Evolutionary conservation across 164 flowering plant genomes (phyloP).

Genomic region (Amborella trichopoda): DNA sequence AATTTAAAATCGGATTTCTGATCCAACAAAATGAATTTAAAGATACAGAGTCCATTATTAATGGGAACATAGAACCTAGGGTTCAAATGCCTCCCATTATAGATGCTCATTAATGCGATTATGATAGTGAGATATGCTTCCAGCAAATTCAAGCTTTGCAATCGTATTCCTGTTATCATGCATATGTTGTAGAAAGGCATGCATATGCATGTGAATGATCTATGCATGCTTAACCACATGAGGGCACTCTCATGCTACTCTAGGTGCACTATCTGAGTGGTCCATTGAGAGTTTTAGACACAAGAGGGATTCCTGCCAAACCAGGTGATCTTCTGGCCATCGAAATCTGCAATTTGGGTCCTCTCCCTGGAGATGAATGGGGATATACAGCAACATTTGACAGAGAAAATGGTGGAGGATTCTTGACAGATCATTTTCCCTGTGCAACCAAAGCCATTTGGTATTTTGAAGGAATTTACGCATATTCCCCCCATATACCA

Average conservation of each 20-base stretch:
- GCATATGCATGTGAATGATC: too few relatives aligned
- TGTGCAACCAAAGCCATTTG: constrained; percentile 93
- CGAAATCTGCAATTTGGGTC: constrained; percentile 89
- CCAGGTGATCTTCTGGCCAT: constrained; percentile 94
- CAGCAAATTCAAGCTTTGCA: too few relatives aligned
- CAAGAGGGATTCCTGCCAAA: constrained; percentile 59
- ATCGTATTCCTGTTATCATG: too few relatives aligned
- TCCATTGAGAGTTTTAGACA: constrained; percentile 62
- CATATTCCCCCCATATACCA: constrained; percentile 90
- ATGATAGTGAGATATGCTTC: too few relatives aligned
- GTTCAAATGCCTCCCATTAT: too few relatives aligned
- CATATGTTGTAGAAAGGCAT: too few relatives aligned
- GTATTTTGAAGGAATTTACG: constrained; percentile 96
- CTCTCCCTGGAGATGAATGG: constrained; percentile 96
- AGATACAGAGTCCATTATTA: too few relatives aligned
- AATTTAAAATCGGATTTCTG: too few relatives aligned
- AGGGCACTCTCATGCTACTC: background rate
- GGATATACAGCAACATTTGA: constrained; percentile 84
- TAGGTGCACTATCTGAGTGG: constrained; percentile 94
- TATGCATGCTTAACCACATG: too few relatives aligned
- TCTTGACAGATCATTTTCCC: constrained; percentile 91
- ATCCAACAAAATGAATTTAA: too few relatives aligned
- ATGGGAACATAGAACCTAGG: too few relatives aligned
- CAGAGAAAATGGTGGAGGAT: constrained; percentile 95
- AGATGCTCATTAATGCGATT: too few relatives aligned